Evolutionary conservation across 2,329 filamentous ascomycete genomes (phyloP).

Genomic region (Cladosporium oxysporum): DNA sequence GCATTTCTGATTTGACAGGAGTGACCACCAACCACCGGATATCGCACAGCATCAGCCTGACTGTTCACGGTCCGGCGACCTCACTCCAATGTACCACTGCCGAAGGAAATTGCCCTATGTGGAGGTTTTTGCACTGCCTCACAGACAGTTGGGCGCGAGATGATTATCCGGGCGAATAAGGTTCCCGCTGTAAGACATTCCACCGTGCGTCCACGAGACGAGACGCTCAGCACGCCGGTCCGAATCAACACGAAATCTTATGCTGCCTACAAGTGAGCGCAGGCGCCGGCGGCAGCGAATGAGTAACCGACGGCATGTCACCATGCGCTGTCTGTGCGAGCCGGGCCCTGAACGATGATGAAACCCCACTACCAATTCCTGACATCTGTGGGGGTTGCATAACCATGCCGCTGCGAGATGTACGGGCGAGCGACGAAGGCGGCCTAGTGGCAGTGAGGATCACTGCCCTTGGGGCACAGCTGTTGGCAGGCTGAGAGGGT

Average conservation of each 20-base stretch:
- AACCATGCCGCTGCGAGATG: constrained; percentile 8
- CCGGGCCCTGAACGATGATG: constrained; percentile 9
- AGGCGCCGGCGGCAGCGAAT: constrained; percentile 16
- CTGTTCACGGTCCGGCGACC: neutral
- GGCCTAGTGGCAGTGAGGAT: constrained; percentile 7
- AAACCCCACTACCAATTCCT: constrained; percentile 17
- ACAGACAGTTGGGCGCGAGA: constrained; percentile 1
- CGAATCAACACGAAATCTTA: constrained; percentile 11
- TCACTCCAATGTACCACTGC: constrained; percentile 4
- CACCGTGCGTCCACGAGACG: constrained; percentile 9
- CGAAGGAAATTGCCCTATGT: constrained; percentile 14
- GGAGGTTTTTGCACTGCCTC: constrained; percentile 19
- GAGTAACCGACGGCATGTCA: constrained; percentile 7
- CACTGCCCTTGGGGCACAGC: constrained; percentile 5
- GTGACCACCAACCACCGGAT: neutral
- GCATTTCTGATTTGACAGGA: neutral
- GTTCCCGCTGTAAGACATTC: constrained; percentile 12
- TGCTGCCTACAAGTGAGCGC: constrained; percentile 4
- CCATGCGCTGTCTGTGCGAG: constrained; percentile 9
- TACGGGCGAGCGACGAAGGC: neutral
- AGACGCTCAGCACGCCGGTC: constrained; percentile 9
- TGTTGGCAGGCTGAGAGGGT: constrained; percentile 8
- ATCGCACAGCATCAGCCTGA: neutral
- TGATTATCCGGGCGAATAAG: constrained; percentile 5
- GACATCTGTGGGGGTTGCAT: constrained; percentile 18